phyloP scores from a whole-genome alignment of 2,329 filamentous ascomycete species.

The Cordyceps tenuipes region DNA sequence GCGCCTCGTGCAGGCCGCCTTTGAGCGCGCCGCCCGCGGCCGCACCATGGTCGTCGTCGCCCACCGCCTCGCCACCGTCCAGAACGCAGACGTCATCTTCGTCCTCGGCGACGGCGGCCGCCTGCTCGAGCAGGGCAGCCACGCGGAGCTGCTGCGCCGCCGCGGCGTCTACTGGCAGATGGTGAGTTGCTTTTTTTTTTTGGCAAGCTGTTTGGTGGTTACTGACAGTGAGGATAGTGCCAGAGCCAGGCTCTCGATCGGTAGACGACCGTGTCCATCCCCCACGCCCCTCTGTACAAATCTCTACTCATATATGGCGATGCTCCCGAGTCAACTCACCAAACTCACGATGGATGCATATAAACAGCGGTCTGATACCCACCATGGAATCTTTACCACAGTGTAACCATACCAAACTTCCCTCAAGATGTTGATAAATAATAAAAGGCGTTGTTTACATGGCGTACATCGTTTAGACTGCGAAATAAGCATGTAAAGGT shows the following conservation, averaged over 20 bases:
- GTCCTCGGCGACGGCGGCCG: slow-evolving; percentile 60
- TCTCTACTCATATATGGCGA: neutral
- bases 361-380: too few species aligned
- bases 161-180: slow-evolving; percentile 50
- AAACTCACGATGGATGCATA: too few species aligned
- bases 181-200: slow-evolving; percentile 29
- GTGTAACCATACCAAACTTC: too few species aligned
- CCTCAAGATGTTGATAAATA: too few species aligned
- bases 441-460: too few species aligned
- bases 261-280: slow-evolving; percentile 19
- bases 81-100: slow-evolving; percentile 72
- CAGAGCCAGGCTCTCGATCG: slow-evolving; percentile 51
- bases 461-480: neutral
- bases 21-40: slow-evolving; percentile 54
- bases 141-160: slow-evolving; percentile 41
- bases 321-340: too few species aligned
- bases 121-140: slow-evolving; percentile 46
- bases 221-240: slow-evolving; percentile 33
- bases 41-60: slow-evolving; percentile 68
- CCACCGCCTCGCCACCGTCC: slow-evolving; percentile 67
- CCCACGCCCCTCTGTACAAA: neutral
- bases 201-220: neutral
- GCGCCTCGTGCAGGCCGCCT: slow-evolving; percentile 55
- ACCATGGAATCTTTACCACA: too few species aligned
- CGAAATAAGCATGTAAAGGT: too few species aligned